Conservation (phyloP, 2,329 filamentous ascomycete genomes). For the Fusarium sp. region DNA sequence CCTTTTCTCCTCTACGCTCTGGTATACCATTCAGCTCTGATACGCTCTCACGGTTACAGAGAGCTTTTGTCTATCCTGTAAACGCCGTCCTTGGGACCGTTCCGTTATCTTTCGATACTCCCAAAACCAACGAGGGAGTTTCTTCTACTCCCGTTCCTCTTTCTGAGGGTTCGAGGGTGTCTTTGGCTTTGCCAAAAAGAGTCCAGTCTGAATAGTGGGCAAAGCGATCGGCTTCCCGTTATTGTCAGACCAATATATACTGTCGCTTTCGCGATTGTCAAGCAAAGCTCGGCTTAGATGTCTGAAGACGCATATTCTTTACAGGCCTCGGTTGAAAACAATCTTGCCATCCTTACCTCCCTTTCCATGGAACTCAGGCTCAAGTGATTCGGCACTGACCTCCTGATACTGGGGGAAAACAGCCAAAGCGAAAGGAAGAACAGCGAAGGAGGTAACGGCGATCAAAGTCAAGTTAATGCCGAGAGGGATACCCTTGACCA, state of each 20-base stretch:
- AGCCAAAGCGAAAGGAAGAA: conserved; percentile 87
- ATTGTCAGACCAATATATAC: not conserved
- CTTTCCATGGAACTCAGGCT: conserved; percentile 85
- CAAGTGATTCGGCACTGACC: conserved; percentile 78
- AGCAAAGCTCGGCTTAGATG: not conserved
- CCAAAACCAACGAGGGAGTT: not conserved
- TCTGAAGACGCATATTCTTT: conserved; percentile 37
- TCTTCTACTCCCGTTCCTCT: not conserved
- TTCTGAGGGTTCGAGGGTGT: not conserved
- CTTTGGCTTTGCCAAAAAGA: not conserved
- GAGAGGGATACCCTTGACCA: conserved; percentile 66
- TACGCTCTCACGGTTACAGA: conserved; percentile 10
- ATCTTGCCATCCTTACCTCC: conserved; percentile 85
- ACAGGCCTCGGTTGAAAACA: conserved; percentile 97
- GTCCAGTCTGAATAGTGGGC: not conserved
- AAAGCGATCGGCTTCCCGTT: not conserved
- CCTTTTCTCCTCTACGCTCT: not conserved
- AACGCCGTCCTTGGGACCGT: conserved; percentile 24
- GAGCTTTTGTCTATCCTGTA: conserved; percentile 17
- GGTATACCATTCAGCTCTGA: conserved; percentile 6
- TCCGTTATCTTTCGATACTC: not conserved
- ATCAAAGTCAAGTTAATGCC: conserved; percentile 91
- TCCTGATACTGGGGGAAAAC: conserved; percentile 93
- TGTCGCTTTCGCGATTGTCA: not conserved
- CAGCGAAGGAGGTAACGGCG: conserved; percentile 85